These are phyloP conservation scores for Torrubiella hemipterigena DNA, from an alignment of 2,329 filamentous ascomycete species.

Conservation along the genomic window DNA sequence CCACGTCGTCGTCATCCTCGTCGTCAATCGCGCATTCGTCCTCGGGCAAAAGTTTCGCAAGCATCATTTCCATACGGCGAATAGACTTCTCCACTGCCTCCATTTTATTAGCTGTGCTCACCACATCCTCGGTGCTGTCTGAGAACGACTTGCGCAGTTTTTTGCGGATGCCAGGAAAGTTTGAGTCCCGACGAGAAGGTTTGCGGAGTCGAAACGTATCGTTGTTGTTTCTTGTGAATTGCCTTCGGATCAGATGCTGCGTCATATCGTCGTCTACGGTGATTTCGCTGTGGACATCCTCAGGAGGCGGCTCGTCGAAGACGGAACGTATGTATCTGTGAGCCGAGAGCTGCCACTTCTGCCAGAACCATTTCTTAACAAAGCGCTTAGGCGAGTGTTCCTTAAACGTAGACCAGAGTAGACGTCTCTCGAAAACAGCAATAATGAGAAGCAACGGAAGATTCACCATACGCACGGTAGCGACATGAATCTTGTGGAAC, in stretches of 20 bases:
- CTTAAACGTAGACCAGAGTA: constrained; percentile 42
- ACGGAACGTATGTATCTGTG: constrained; percentile 63
- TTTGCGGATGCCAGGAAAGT: constrained; percentile 36
- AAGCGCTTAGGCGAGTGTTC: constrained; percentile 9
- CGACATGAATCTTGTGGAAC: constrained; percentile 86
- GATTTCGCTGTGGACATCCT: constrained; percentile 44
- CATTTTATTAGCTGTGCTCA: constrained; percentile 30
- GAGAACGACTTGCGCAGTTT: constrained; percentile 38
- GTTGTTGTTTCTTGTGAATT: constrained; percentile 36
- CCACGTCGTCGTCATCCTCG: constrained; percentile 14
- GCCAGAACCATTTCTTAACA: constrained; percentile 44
- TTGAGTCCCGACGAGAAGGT: constrained; percentile 40
- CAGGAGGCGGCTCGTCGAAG: constrained; percentile 59
- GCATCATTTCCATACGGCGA: constrained; percentile 34
- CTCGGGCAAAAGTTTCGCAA: constrained; percentile 24
- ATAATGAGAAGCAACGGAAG: constrained; percentile 63
- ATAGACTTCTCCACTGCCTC: constrained; percentile 37
- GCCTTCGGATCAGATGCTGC: constrained; percentile 43
- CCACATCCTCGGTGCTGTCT: constrained; percentile 29
- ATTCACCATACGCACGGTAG: constrained; percentile 62
- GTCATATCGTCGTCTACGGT: constrained; percentile 47
- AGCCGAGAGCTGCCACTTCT: constrained; percentile 55
- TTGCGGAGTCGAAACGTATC: constrained; percentile 15
- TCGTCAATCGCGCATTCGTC: constrained; percentile 13
- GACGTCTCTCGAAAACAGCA: constrained; percentile 55